Evolutionary conservation across 768 basidiomycete genomes (phyloP), one percentile per base, ranked within the genome.

Genomic region (Boletus vermiculosoides): DNA sequence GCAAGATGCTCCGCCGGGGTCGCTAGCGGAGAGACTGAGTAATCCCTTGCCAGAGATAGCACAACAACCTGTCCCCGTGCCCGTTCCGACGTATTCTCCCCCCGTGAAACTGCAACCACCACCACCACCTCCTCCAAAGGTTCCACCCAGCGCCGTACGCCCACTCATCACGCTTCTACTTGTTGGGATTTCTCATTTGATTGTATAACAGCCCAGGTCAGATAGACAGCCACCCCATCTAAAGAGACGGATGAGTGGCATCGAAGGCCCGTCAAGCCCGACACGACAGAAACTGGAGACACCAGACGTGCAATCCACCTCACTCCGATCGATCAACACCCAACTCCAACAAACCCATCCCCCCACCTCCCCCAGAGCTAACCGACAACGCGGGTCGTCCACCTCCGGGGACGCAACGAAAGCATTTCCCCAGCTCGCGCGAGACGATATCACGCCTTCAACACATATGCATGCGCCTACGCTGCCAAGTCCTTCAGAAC

Each of bases 271-370:
- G 9, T n/a, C 62, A 2, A 61, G 20, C 45, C 37, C n/a, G 20
- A 58, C 48, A 28, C 55, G 62, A 45, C 68, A 33, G 15, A 66
- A 57, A 28, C 45, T 62, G 18, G 63, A 61, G 20, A 5, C 9
- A 5, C 42, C 54, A 16, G 57, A 52, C 30, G 10, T 11, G 3
- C 53, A 42, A 45, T 22, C 11, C 20, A 23, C 44, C 34, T 30
- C 59, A 23, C 28, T 23, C 20, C 39, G 22, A n/a, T 3, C 45
- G 36, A 49, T 3, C 44, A n/a, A 22, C 18, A 7, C 39, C 30
- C 45, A 20, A 37, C 54, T n/a, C 23, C 51, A 41, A 9, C 45
- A 22, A 23, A 3, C 47, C 33, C 15, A 22, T 4, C 8, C 16
- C 1, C 39, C 45, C n/a, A n/a, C 46, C 20, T 50, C 63, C 8